Percentiles rank a stretch among this genome's conserved stretches.
Evolutionary conservation across 2,329 filamentous ascomycete species (phyloP).

Genomic region (Microdochium nivale): DNA sequence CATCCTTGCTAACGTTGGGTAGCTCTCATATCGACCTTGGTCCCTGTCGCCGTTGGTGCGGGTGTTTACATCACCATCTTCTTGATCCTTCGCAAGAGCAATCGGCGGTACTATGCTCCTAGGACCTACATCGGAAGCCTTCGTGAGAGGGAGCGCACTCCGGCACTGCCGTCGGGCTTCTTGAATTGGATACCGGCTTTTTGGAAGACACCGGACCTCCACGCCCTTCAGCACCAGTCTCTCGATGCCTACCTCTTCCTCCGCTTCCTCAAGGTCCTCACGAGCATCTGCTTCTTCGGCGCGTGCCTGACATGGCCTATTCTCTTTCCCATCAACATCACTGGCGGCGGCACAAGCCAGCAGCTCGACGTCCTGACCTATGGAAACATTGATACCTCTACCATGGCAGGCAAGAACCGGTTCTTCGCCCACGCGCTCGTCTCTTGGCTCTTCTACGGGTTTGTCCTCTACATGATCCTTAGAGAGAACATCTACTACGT

Average conservation of each 20-base stretch:
- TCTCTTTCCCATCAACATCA: conserved; percentile 78
- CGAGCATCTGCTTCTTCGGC: conserved; percentile 74
- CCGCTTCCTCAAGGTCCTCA: conserved; percentile 72
- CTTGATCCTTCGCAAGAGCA: conserved; percentile 32
- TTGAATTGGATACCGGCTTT: conserved; percentile 62
- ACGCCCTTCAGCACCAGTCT: conserved; percentile 81
- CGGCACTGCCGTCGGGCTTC: conserved; percentile 48
- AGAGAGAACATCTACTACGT: conserved; percentile 87
- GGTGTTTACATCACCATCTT: conserved; percentile 33
- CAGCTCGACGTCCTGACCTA: conserved; percentile 76
- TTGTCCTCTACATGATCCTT: conserved; percentile 81
- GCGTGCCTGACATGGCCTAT: conserved; percentile 81
- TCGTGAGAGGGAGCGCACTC: conserved; percentile 45
- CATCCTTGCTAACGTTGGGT: conserved; percentile 5
- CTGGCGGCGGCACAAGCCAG: conserved; percentile 54
- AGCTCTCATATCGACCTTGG: conserved; percentile 34
- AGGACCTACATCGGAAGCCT: conserved; percentile 40
- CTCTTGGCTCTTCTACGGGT: conserved; percentile 76
- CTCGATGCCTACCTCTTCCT: conserved; percentile 89
- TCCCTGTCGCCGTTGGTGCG: conserved; percentile 26
- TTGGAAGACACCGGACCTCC: conserved; percentile 63
- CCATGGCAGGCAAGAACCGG: conserved; percentile 45
- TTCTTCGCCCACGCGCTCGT: conserved; percentile 78
- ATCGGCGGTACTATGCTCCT: conserved; percentile 39
- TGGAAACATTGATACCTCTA: conserved; percentile 56